A percentile compares a stretch with the other conserved stretches of the same genome.
Conservation (phyloP, 345 rosid species). For the Alliaria petiolata region DNA sequence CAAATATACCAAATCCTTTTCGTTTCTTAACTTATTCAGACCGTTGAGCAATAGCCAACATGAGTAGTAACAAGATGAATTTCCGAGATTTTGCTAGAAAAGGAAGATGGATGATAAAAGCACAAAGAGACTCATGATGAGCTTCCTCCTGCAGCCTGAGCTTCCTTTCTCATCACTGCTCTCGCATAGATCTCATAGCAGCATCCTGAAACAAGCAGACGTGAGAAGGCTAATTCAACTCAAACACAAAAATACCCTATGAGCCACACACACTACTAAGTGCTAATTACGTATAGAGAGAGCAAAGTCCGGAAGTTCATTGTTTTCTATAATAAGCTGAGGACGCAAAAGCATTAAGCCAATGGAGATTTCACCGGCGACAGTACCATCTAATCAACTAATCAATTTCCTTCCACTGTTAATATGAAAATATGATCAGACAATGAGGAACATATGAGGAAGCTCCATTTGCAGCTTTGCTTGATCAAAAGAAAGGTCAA, state of each 20-base stretch:
- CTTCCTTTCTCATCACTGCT: constrained; percentile 70
- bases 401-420: too few relatives aligned
- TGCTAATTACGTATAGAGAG: background rate
- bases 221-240: background rate
- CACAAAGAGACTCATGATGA: constrained; percentile 21
- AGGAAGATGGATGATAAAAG: background rate
- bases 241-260: background rate
- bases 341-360: background rate
- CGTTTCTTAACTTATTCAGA: constrained; percentile 19
- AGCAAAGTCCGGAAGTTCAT: background rate
- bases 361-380: too few relatives aligned
- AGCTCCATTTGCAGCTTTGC: background rate
- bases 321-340: background rate
- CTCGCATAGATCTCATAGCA: constrained; percentile 89
- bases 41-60: constrained; percentile 1
- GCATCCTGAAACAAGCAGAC: constrained; percentile 56
- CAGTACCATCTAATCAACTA: too few relatives aligned
- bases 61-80: background rate
- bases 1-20: background rate
- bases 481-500: background rate
- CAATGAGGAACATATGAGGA: too few relatives aligned
- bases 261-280: background rate
- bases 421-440: too few relatives aligned
- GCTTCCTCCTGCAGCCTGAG: constrained; percentile 44
- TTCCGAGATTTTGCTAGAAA: background rate